These are phyloP conservation scores for Candida broadrunensis DNA, from an alignment of 805 yeast species.

Conservation along the genomic window DNA sequence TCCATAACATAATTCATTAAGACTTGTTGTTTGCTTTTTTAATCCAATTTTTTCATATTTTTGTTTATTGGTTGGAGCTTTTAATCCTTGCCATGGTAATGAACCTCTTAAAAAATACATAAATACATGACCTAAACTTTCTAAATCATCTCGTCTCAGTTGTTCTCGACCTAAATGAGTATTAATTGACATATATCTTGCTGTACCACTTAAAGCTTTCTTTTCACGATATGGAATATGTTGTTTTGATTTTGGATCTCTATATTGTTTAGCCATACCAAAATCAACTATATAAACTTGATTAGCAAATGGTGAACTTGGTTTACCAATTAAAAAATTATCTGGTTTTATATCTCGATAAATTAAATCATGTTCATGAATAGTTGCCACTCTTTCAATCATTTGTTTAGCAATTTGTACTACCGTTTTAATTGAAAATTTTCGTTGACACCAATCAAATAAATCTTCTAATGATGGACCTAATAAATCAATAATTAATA, in stretches of 20 bases:
- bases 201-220: slow-evolving; percentile 94
- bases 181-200: slow-evolving; percentile 97
- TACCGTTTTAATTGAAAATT: slow-evolving; percentile 82
- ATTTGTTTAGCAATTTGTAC: slow-evolving; percentile 94
- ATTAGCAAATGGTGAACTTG: slow-evolving; percentile 79
- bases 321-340: slow-evolving; percentile 90
- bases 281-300: slow-evolving; percentile 89
- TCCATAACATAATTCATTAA: slow-evolving; percentile 82
- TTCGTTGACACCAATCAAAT: slow-evolving; percentile 97
- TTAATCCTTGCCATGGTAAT: slow-evolving; percentile 98
- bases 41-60: slow-evolving; percentile 97
- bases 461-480: slow-evolving; percentile 96
- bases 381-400: slow-evolving; percentile 80
- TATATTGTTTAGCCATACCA: slow-evolving; percentile 97
- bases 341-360: slow-evolving; percentile 98
- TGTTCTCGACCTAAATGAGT: slow-evolving; percentile 98
- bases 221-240: slow-evolving; percentile 97
- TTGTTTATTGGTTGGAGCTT: slow-evolving; percentile 96
- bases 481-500: slow-evolving; percentile 86
- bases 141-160: slow-evolving; percentile 93
- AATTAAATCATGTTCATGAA: slow-evolving; percentile 87
- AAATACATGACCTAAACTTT: slow-evolving; percentile 94
- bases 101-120: slow-evolving; percentile 93
- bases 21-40: slow-evolving; percentile 86
- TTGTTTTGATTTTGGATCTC: slow-evolving; percentile 93